phyloP scores from a whole-genome alignment of 306 rosid species.

The Cucumis melo region DNA sequence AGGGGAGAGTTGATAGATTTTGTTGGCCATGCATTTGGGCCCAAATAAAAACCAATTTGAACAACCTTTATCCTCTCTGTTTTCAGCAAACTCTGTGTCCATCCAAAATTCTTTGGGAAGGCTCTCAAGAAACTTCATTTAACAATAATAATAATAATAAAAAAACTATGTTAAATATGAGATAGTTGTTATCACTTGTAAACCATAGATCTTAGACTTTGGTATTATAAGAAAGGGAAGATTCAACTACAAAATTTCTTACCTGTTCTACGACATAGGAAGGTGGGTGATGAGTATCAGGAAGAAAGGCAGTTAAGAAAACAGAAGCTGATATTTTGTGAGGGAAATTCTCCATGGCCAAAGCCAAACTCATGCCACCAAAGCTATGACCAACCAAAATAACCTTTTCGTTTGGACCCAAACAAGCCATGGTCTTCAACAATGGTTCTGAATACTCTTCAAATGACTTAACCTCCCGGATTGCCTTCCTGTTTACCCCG shows the following conservation, averaged over 20 bases:
- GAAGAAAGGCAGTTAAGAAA: conserved; percentile 24
- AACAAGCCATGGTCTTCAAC: conserved; percentile 18
- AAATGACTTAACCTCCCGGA: conserved; percentile 16
- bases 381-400: conserved; percentile 45
- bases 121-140: background rate
- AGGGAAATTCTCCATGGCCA: conserved; percentile 53
- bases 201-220: no score
- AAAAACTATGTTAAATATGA: no score
- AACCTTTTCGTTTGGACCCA: conserved; percentile 25
- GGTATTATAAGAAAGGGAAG: no score
- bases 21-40: background rate
- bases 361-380: conserved; percentile 30
- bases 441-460: conserved; percentile 31
- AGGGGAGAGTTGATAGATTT: background rate
- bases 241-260: no score
- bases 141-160: no score
- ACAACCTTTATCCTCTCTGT: background rate
- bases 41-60: background rate
- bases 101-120: background rate
- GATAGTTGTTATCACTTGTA: no score
- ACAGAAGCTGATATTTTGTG: conserved; percentile 32
- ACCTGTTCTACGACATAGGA: background rate
- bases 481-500: conserved; percentile 30
- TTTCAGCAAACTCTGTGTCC: background rate
- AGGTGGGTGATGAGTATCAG: conserved; percentile 11